Percentiles rank a stretch among this genome's conserved stretches.
phyloP scores from a whole-genome alignment of 2,329 filamentous ascomycete genomes.

The Biscogniauxia sp. region DNA sequence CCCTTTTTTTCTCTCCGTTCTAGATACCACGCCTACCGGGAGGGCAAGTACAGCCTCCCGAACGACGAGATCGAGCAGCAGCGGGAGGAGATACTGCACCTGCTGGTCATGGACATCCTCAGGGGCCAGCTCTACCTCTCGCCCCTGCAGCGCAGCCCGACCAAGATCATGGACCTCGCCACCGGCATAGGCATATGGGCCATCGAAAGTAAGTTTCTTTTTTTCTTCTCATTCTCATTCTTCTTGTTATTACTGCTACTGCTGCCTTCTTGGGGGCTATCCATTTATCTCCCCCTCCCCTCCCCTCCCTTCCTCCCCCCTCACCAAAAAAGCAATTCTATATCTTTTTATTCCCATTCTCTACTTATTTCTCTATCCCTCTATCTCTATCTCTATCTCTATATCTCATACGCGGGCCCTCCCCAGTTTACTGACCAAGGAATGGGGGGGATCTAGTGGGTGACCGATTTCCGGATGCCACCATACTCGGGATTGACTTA shows the following conservation, averaged over 20 bases:
- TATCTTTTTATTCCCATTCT: no score
- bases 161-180: conserved; percentile 20
- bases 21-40: conserved; percentile 37
- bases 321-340: no score
- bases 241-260: no score
- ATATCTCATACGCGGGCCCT: conserved; percentile 9
- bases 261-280: no score
- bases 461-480: conserved; percentile 20
- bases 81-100: conserved; percentile 41
- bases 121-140: conserved; percentile 21
- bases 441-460: conserved; percentile 13
- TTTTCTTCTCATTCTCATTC: no score
- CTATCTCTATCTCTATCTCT: background rate
- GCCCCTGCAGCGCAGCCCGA: conserved; percentile 15
- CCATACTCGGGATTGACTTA: conserved; percentile 20
- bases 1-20: background rate
- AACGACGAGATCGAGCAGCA: conserved; percentile 42
- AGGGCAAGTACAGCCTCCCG: conserved; percentile 36
- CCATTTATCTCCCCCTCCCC: no score
- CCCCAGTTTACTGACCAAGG: background rate
- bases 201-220: conserved; percentile 15
- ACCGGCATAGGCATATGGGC: conserved; percentile 21
- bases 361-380: no score
- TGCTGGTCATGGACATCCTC: conserved; percentile 35
- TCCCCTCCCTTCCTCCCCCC: no score